phyloP scores from a whole-genome alignment of 192 early-diverging fungal species.

The Podila minutissima region DNA sequence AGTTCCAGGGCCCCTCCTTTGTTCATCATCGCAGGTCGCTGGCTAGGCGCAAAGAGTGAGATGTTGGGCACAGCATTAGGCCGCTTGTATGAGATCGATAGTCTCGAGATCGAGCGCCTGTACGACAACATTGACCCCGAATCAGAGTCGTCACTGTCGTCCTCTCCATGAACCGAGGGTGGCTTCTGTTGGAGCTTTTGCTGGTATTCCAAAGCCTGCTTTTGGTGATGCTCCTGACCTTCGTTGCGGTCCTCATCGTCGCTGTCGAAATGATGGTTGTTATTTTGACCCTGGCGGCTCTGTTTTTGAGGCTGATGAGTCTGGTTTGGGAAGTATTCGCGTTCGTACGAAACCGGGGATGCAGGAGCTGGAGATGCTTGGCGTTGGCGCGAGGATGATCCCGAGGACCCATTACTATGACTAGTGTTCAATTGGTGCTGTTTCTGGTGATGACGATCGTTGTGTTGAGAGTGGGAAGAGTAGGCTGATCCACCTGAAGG shows the following conservation, averaged over 20 bases:
- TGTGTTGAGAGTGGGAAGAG: slow-evolving; percentile 6
- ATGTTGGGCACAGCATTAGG: slow-evolving; percentile 15
- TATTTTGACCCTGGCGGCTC: slow-evolving; percentile 5
- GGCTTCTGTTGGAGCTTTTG: slow-evolving; percentile 33
- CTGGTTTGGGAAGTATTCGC: background rate
- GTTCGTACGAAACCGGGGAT: slow-evolving; percentile 17
- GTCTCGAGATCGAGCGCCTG: slow-evolving; percentile 29
- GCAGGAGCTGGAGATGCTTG: slow-evolving; percentile 2
- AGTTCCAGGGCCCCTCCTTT: background rate
- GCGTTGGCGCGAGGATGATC: background rate
- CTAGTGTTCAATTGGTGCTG: slow-evolving; percentile 8
- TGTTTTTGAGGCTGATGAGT: slow-evolving; percentile 5
- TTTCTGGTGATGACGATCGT: slow-evolving; percentile 6
- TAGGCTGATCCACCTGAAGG: slow-evolving; percentile 31
- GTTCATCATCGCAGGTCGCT: slow-evolving; percentile 1
- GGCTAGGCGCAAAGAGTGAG: slow-evolving; percentile 5
- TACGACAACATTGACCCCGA: slow-evolving; percentile 35
- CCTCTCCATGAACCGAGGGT: slow-evolving; percentile 24
- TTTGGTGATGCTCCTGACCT: background rate
- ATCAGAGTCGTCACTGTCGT: slow-evolving; percentile 35
- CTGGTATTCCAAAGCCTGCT: slow-evolving; percentile 38
- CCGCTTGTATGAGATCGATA: slow-evolving; percentile 42
- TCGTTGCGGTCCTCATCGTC: background rate
- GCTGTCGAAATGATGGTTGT: background rate
- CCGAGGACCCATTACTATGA: slow-evolving; percentile 22